These are phyloP conservation scores for Colletotrichum australisinense DNA, from an alignment of 2,329 filamentous ascomycete species.

Conservation along the genomic window DNA sequence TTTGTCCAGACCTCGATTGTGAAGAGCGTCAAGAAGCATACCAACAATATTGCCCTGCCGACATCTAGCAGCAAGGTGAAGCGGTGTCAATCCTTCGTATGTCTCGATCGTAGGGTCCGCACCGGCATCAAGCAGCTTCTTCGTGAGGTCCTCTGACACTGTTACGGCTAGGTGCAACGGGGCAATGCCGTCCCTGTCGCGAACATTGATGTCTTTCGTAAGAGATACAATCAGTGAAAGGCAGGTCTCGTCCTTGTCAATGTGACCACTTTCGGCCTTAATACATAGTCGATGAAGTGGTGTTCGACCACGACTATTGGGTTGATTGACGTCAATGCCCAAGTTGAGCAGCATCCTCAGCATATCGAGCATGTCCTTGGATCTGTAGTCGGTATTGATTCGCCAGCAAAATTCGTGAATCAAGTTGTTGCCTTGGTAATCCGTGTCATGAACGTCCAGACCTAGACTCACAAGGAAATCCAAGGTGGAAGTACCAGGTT, in stretches of 20 bases:
- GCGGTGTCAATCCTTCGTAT: constrained; percentile 47
- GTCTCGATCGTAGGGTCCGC: constrained; percentile 47
- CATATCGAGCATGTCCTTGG: not conserved
- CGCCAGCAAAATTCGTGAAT: constrained; percentile 38
- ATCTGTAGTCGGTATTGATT: not conserved
- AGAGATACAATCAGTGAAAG: constrained; percentile 37
- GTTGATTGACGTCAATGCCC: constrained; percentile 32
- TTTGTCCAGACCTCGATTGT: not conserved
- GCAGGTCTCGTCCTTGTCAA: not conserved
- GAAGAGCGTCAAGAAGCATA: constrained; percentile 38
- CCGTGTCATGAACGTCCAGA: constrained; percentile 33
- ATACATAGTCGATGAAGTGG: constrained; percentile 40
- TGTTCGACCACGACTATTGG: constrained; percentile 38
- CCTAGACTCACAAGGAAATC: constrained; percentile 25
- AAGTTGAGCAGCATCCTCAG: constrained; percentile 35
- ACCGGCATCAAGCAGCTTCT: constrained; percentile 48
- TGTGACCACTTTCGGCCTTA: not conserved
- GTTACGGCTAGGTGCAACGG: constrained; percentile 42
- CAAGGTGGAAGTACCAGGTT: not conserved
- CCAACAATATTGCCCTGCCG: constrained; percentile 49
- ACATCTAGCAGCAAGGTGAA: constrained; percentile 52
- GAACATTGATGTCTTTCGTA: not conserved
- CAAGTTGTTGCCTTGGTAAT: constrained; percentile 38
- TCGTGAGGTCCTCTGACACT: constrained; percentile 38
- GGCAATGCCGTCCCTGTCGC: constrained; percentile 30